Evolutionary conservation across 2,329 filamentous ascomycete genomes (phyloP), one percentile per base, ranked within the genome.

Genomic region (Aspergillus viridinutans): DNA sequence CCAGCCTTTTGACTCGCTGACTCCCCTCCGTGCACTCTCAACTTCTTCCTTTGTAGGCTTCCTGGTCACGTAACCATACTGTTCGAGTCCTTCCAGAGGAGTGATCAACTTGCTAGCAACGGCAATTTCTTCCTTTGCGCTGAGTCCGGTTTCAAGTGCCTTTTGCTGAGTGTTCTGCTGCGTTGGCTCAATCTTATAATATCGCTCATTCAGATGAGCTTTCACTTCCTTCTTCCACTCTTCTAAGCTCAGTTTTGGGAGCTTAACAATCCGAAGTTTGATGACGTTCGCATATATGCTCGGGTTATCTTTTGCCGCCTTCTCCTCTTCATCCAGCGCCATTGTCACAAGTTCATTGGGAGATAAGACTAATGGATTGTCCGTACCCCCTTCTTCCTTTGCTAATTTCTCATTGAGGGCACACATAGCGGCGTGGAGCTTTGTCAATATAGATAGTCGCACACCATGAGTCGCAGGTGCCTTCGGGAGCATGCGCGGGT

Each of bases 221-320:
- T 88, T 63, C 32, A 81, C 77, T 52, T 88, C 85, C 29, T 84
- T 81, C 58, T 84, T 83, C 90, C 92, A 97, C 49, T 90, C 83
- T 3, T 82, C 79, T 3, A 85, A 69, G 0, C 78, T 80, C 89
- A 96, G 92, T 60, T 88, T 88, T 68, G 88, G 90, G 69, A 92
- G 86, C 47, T 81, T 81, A 65, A 89, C 82, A 57, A 97, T 88
- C 35, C 86, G 86, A 62, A 91, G 89, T 69, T 92, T 95, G 71
- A 97, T 85, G 26, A 92, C 79, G 65, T 96, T 96, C 7, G 83
- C 79, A 68, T 99, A 99, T 28, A 97, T 85, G 0, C 82, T 74
- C 1, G 82, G 76, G 58, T 87, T 87, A 17, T 87, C 85, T 12
- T 79, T 80, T 1, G 92, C 92, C 7, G 85, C 78, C 38, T 83